Percentiles rank a stretch among this genome's conserved stretches.
phyloP scores from a whole-genome alignment of 208 protist genomes.

The Trypanosoma conorhini region DNA sequence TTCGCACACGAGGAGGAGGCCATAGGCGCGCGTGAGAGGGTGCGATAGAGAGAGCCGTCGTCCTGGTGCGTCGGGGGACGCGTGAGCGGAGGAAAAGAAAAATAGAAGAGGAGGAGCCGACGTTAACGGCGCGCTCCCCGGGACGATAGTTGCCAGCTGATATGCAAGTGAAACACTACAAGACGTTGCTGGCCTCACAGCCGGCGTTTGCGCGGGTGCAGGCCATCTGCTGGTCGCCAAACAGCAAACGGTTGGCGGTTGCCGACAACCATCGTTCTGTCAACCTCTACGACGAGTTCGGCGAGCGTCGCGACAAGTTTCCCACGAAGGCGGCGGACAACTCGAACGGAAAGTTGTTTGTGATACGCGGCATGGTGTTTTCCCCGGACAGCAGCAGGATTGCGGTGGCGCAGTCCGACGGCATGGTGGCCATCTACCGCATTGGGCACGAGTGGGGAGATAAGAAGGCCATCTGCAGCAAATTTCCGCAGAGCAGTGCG shows the following conservation, averaged over 20 bases:
- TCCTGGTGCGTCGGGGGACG: not conserved
- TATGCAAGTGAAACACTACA: slow-evolving; percentile 95
- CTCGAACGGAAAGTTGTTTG: slow-evolving; percentile 85
- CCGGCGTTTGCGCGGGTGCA: slow-evolving; percentile 85
- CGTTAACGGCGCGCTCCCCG: not conserved
- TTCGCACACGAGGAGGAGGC: not conserved
- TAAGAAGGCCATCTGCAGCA: slow-evolving; percentile 98
- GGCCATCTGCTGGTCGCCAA: slow-evolving; percentile 93
- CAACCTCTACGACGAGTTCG: slow-evolving; percentile 95
- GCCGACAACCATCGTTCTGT: slow-evolving; percentile 88
- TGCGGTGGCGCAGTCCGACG: slow-evolving; percentile 96
- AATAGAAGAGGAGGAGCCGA: not conserved
- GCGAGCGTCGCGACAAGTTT: slow-evolving; percentile 96
- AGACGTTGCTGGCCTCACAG: slow-evolving; percentile 84
- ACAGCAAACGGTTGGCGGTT: slow-evolving; percentile 94
- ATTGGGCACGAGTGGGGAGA: slow-evolving; percentile 97
- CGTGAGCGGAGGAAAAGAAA: slow-evolving; percentile 1
- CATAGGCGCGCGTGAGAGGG: not conserved
- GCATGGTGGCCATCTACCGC: slow-evolving; percentile 97
- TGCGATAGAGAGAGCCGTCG: not conserved
- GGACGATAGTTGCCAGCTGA: not conserved
- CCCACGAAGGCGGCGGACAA: slow-evolving; percentile 90
- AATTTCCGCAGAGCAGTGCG: slow-evolving; percentile 89
- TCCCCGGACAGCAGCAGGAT: slow-evolving; percentile 96
- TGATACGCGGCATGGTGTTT: slow-evolving; percentile 93